phyloP scores from a whole-genome alignment of 768 basidiomycete genomes.

The Termitomyces sp. region DNA sequence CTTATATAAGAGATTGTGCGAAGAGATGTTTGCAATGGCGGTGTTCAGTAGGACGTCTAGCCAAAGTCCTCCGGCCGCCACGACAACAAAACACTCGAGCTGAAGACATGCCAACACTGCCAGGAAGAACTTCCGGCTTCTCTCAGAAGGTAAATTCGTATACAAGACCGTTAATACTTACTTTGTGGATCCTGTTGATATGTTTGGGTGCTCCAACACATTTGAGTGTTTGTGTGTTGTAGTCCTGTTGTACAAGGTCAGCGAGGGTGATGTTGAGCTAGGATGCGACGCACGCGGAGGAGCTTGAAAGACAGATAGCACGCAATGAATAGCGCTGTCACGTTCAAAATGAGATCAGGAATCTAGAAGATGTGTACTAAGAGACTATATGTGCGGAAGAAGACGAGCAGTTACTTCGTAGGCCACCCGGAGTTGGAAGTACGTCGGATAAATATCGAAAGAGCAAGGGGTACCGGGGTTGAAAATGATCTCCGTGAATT shows the following conservation, averaged over 20 bases:
- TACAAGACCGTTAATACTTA: constrained; percentile 13
- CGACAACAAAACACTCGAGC: constrained; percentile 45
- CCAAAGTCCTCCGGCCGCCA: constrained; percentile 50
- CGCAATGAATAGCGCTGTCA: constrained; percentile 35
- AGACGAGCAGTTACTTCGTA: constrained; percentile 32
- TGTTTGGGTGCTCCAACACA: constrained; percentile 47
- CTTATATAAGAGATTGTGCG: constrained; percentile 35
- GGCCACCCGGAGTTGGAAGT: constrained; percentile 32
- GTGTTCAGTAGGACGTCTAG: constrained; percentile 46
- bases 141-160: neutral
- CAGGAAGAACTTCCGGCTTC: constrained; percentile 39
- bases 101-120: constrained; percentile 49
- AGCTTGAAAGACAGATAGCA: constrained; percentile 40
- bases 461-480: constrained; percentile 40
- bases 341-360: constrained; percentile 41
- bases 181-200: constrained; percentile 46
- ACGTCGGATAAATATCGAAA: constrained; percentile 38
- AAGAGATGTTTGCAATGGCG: constrained; percentile 34
- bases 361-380: constrained; percentile 26
- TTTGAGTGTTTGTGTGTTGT: constrained; percentile 41
- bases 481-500: constrained; percentile 32
- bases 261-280: neutral
- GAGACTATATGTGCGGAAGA: neutral
- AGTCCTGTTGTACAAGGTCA: constrained; percentile 25
- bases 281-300: constrained; percentile 26